Conservation (phyloP, 2,329 filamentous ascomycete species). For the Fusarium incarnatum region DNA sequence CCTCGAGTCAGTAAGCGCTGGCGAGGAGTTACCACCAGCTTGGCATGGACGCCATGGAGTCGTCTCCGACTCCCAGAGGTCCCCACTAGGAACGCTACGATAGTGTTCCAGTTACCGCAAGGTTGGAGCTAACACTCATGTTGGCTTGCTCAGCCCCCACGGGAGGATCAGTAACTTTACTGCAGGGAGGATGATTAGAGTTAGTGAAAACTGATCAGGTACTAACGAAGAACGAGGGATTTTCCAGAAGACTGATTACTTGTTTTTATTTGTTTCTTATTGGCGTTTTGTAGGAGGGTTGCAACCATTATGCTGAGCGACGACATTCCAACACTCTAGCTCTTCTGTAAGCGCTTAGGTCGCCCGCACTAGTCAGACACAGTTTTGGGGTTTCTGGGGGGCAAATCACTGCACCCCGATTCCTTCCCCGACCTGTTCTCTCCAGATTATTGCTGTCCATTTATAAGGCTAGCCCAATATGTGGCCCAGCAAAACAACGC, state of each 20-base stretch:
- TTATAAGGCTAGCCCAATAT: background rate
- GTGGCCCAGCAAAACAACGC: background rate
- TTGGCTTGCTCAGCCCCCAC: background rate
- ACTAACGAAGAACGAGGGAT: constrained; percentile 3
- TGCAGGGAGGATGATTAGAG: background rate
- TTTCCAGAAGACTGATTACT: constrained; percentile 8
- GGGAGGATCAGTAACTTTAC: background rate
- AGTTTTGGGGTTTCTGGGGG: background rate
- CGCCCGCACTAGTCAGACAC: background rate
- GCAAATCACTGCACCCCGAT: background rate
- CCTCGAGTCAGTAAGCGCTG: background rate
- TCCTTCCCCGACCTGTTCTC: background rate
- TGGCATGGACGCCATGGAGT: background rate
- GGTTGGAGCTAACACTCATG: background rate
- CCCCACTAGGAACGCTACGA: background rate
- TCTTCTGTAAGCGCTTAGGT: background rate
- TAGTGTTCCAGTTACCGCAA: background rate
- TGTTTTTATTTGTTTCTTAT: background rate
- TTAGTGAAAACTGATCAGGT: background rate
- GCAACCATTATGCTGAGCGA: background rate
- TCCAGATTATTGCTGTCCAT: background rate
- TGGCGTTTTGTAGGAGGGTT: background rate
- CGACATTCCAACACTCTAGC: background rate
- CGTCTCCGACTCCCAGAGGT: background rate
- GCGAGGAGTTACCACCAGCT: background rate